Base-by-base conservation (phyloP, 306 rosid genomes). In the Inga leiocalycina region DNA sequence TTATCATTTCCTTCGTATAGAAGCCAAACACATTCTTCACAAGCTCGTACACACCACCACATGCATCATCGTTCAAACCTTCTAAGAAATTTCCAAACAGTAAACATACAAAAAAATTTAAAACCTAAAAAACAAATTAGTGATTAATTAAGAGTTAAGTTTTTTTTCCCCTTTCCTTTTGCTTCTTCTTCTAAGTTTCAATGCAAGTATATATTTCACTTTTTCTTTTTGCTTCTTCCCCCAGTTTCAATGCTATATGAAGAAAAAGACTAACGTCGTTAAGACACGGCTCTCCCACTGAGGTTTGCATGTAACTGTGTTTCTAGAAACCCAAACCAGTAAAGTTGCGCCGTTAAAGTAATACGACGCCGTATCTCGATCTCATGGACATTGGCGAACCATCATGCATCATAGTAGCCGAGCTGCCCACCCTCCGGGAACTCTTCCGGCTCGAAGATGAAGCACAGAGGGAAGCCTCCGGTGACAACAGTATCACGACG, bases 361-460 rank as follows among this genome's bases (percentile, higher is more conserved):
- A 80, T 30, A 44, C 78, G 59, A 37, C 84, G 24, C 19, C 87
- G 30, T 81, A 81, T 82, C 80, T 74, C 6, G 67, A 52, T 43
- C 51, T 71, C 10, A 86, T 89, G 89, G 98, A 92, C 61, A 83
- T 87, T 2, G 64, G 57, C 43, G 80, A 87, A 32, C 67, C 77
- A 66, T 32, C 73, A 74, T 88, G 17, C 88, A 82, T 85, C 57
- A 77, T 75, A 15, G 30, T 2, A 5, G 27, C 72, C 27, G 72
- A 88, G 5, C 85, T 89, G 41, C 93, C 94, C 0, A 90, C 98
- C 0, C 87, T 94, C 0, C 97, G 94, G 1, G 93, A 92, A 78
- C 94, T 93, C 5, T 85, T 96, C 27, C 92, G 92, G 77, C 87
- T 83, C 34, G 95, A 92, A 8, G 97, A 96, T 1, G 97, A 96